Evolutionary conservation across 192 early-diverging fungal species (phyloP), one percentile per base, ranked within the genome.

Genomic region (Backusella parvicylindrica): DNA sequence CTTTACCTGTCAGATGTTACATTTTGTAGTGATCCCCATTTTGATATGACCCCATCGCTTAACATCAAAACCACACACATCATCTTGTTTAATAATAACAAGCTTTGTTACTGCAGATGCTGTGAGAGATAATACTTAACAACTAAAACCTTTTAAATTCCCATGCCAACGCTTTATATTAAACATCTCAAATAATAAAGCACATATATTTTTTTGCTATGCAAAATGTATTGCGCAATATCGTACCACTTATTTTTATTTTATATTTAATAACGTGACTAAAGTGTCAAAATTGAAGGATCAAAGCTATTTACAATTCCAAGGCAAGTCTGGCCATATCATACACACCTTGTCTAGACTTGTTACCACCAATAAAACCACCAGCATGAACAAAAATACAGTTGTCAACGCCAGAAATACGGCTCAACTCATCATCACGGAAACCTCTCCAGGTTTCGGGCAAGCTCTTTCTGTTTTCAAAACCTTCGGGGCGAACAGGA

Each of bases 341-440:
- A 70, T 92, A 76, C 0, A 89, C 94, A 32, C 92, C 94, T 43
- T 92, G 90, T 41, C 88, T 82, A 47, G 94, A 90, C 85, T 90
- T 86, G 83, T 94, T 83, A 11, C 85, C 84, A 60, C 82, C 83
- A 77, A 83, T 85, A 35, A 84, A 86, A 30, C 84, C 84, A 23
- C 74, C 79, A 72, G 94, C 93, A 70, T 97, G 96, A 13, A 97
- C 89, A 86, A 97, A 98, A 56, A 97, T 89, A 73, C 93, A 93
- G 21, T 90, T 92, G 21, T 89, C 85, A 64, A 96, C 86, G 5
- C 91, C 91, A 18, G 90, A 85, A 69, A 92, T 83, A 72, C 93
- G 89, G 64, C 89, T 91, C 82, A 98, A 80, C 33, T 88, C 94
- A 6, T 92, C 88, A 77, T 98, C 97, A 56, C 97, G 92, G 73